These are phyloP conservation scores for Boletus nobilissimus DNA, from an alignment of 1,284 basidiomycete species.

Conservation along the genomic window DNA sequence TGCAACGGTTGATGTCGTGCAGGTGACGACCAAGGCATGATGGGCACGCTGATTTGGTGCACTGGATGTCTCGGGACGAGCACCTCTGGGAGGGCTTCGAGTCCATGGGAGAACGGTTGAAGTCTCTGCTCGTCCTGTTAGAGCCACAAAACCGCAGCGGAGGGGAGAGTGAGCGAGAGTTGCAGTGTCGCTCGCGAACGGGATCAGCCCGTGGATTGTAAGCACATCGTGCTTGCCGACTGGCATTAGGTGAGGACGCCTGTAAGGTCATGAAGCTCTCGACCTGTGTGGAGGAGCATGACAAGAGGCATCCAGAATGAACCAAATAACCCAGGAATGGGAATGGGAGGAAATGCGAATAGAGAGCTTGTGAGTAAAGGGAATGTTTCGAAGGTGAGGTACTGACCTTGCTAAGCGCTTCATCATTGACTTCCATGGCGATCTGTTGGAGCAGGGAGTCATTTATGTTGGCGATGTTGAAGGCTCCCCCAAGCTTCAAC, in stretches of 20 bases:
- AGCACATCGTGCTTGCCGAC: not conserved
- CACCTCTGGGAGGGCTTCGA: not conserved
- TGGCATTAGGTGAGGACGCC: no score
- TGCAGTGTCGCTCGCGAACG: not conserved
- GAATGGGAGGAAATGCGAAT: not conserved
- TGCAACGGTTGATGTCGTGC: not conserved
- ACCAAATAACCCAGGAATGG: no score
- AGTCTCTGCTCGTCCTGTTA: no score
- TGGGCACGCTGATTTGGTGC: not conserved
- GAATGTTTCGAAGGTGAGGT: no score
- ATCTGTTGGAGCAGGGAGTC: no score
- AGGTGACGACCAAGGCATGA: not conserved
- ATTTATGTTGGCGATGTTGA: no score
- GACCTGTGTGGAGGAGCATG: not conserved
- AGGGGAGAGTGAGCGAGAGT: not conserved
- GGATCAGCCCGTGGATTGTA: not conserved
- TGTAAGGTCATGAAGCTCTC: not conserved
- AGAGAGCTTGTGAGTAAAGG: no score
- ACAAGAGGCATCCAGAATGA: no score
- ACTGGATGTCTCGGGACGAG: not conserved
- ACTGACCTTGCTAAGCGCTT: no score
- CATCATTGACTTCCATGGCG: no score
- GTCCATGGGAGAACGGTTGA: no score
- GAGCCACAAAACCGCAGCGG: not conserved
- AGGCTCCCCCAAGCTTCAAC: not conserved